These are phyloP conservation scores for Lepraria neglecta DNA, from an alignment of 495 filamentous ascomycete species.

Conservation along the genomic window DNA sequence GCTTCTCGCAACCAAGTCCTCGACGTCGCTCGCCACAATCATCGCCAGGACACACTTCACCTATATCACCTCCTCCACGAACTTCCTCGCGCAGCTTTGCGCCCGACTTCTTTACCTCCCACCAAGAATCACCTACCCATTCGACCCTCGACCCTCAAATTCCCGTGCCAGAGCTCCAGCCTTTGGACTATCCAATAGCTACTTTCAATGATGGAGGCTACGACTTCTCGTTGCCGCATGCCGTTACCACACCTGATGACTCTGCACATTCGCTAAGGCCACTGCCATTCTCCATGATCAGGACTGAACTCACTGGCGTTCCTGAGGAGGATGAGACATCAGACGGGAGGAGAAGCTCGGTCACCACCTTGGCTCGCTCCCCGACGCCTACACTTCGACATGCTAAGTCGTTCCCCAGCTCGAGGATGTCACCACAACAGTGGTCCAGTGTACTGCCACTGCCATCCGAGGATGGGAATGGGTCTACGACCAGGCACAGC, in stretches of 20 bases:
- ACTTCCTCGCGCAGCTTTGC: slow-evolving; percentile 19
- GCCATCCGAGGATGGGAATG: not conserved
- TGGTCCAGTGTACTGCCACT: not conserved
- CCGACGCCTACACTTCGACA: slow-evolving; percentile 22
- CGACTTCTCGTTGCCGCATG: slow-evolving; percentile 30
- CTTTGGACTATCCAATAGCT: slow-evolving; percentile 10
- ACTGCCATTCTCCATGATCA: slow-evolving; percentile 39
- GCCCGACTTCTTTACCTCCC: slow-evolving; percentile 16
- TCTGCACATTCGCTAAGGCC: slow-evolving; percentile 41
- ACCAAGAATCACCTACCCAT: slow-evolving; percentile 4
- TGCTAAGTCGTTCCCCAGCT: slow-evolving; percentile 24
- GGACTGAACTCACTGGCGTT: slow-evolving; percentile 56
- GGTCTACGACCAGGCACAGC: slow-evolving; percentile 34
- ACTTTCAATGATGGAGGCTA: slow-evolving; percentile 8
- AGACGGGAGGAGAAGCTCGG: slow-evolving; percentile 18
- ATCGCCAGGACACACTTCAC: slow-evolving; percentile 31
- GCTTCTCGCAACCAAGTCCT: slow-evolving; percentile 46
- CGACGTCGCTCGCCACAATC: slow-evolving; percentile 28
- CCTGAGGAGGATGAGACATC: slow-evolving; percentile 63
- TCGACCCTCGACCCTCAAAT: not conserved
- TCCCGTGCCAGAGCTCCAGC: not conserved
- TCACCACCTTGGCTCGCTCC: slow-evolving; percentile 22
- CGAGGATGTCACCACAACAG: slow-evolving; percentile 4
- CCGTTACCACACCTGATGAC: slow-evolving; percentile 45
- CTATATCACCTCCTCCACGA: slow-evolving; percentile 32